Percentiles rank a stretch among this genome's conserved stretches.
phyloP scores from a whole-genome alignment of 495 filamentous ascomycete genomes.

The Trichoderma gamsii region DNA sequence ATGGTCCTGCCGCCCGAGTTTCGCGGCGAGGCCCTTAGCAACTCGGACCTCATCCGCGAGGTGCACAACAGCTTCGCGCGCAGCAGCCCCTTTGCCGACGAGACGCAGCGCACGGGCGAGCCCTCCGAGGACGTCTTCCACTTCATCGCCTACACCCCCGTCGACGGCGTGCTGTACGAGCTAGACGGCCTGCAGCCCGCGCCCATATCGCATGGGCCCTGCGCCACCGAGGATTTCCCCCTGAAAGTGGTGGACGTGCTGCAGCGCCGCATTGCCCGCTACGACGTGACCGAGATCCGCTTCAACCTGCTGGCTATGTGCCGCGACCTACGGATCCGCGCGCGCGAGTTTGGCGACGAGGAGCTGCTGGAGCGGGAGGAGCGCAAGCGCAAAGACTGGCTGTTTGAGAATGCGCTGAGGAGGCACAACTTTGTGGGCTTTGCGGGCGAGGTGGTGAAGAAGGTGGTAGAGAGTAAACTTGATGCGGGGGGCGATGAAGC shows the following conservation, averaged over 20 bases:
- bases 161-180: conserved; percentile 80
- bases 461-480: conserved; percentile 67
- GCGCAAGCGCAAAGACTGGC: conserved; percentile 78
- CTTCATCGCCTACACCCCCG: conserved; percentile 89
- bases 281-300: conserved; percentile 79
- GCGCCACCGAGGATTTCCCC: conserved; percentile 63
- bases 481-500: conserved; percentile 51
- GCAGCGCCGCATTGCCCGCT: conserved; percentile 74
- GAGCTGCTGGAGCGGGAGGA: conserved; percentile 76
- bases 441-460: conserved; percentile 83
- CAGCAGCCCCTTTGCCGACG: conserved; percentile 84
- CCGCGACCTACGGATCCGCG: conserved; percentile 66
- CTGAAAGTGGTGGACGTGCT: conserved; percentile 81
- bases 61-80: conserved; percentile 92
- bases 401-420: conserved; percentile 91
- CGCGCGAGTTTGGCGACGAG: conserved; percentile 73
- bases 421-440: conserved; percentile 96
- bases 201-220: conserved; percentile 81
- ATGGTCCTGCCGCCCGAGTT: conserved; percentile 77
- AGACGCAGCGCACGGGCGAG: conserved; percentile 59
- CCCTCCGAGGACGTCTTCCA: conserved; percentile 82
- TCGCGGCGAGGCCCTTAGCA: conserved; percentile 54
- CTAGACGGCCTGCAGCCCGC: conserved; percentile 90
- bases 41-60: conserved; percentile 75
- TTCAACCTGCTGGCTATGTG: conserved; percentile 96